phyloP scores from a whole-genome alignment of 768 basidiomycete species.

The Vararia minispora region DNA sequence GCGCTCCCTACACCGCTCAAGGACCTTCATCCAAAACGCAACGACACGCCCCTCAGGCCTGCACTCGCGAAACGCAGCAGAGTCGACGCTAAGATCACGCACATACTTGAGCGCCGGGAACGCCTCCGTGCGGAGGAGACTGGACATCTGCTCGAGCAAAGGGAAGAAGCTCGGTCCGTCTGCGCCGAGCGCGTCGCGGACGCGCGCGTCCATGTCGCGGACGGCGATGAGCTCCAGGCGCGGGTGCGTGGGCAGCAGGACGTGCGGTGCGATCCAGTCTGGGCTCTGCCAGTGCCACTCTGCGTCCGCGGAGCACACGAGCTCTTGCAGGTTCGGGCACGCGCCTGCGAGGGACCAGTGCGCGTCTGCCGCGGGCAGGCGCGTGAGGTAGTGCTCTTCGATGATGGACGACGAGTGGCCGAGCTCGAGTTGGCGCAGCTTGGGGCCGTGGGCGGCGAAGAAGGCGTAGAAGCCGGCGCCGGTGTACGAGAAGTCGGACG shows the following conservation, averaged over 20 bases:
- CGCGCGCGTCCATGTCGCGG: conserved; percentile 55
- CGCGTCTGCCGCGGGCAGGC: conserved; percentile 12
- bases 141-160: conserved; percentile 53
- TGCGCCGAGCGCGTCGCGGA: conserved; percentile 29
- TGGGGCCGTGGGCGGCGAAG: conserved; percentile 53
- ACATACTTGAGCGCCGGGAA: conserved; percentile 53
- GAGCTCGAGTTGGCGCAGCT: conserved; percentile 56
- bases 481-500: conserved; percentile 63
- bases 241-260: conserved; percentile 55
- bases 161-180: conserved; percentile 37
- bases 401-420: conserved; percentile 61
- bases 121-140: conserved; percentile 42
- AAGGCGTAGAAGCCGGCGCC: conserved; percentile 52
- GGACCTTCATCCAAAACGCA: conserved; percentile 28
- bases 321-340: conserved; percentile 59
- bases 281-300: conserved; percentile 76
- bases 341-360: conserved; percentile 46
- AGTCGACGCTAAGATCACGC: conserved; percentile 52
- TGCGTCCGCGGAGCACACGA: conserved; percentile 67
- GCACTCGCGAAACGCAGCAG: conserved; percentile 39
- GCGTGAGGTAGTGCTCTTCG: conserved; percentile 54
- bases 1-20: conserved; percentile 37
- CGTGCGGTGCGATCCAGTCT: conserved; percentile 74
- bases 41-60: conserved; percentile 25
- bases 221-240: conserved; percentile 58